Conservation (phyloP, 768 basidiomycete genomes). For the Tylopilus rubrobrunneus region DNA sequence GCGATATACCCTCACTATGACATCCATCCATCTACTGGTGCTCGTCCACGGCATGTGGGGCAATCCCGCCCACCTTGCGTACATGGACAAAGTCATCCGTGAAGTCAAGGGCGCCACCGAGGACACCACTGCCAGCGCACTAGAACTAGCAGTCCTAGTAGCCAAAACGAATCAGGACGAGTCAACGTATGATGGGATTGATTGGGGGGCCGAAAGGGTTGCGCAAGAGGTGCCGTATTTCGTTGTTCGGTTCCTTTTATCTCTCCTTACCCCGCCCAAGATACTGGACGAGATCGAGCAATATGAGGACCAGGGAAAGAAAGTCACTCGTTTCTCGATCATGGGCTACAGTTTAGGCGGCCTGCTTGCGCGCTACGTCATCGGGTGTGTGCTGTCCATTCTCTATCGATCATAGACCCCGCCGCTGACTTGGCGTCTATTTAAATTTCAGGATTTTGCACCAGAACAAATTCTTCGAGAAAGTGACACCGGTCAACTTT, state of each 20-base stretch:
- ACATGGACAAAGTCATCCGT: slow-evolving; percentile 49
- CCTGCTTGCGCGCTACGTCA: slow-evolving; percentile 71
- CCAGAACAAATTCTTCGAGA: slow-evolving; percentile 67
- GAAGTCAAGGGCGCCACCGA: slow-evolving; percentile 35
- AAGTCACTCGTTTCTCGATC: slow-evolving; percentile 66
- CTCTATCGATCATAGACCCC: background rate
- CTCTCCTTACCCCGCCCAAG: slow-evolving; percentile 32
- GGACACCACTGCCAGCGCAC: slow-evolving; percentile 27
- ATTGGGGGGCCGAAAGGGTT: slow-evolving; percentile 80
- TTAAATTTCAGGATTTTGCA: slow-evolving; percentile 52
- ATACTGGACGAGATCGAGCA: slow-evolving; percentile 52
- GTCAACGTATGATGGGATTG: slow-evolving; percentile 78
- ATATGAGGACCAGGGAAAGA: slow-evolving; percentile 49
- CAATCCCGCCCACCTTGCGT: slow-evolving; percentile 58
- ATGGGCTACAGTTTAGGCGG: slow-evolving; percentile 83
- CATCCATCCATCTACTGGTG: slow-evolving; percentile 39
- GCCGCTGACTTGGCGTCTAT: background rate
- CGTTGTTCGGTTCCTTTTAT: background rate
- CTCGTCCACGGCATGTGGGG: slow-evolving; percentile 79
- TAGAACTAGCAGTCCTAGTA: slow-evolving; percentile 57
- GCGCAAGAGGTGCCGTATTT: slow-evolving; percentile 60
- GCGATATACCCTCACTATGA: slow-evolving; percentile 15
- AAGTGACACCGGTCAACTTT: slow-evolving; percentile 73
- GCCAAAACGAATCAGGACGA: slow-evolving; percentile 63
- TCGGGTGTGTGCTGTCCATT: slow-evolving; percentile 48